Conservation (phyloP, 331 rosid genomes). For the Pyracantha coccinea region DNA sequence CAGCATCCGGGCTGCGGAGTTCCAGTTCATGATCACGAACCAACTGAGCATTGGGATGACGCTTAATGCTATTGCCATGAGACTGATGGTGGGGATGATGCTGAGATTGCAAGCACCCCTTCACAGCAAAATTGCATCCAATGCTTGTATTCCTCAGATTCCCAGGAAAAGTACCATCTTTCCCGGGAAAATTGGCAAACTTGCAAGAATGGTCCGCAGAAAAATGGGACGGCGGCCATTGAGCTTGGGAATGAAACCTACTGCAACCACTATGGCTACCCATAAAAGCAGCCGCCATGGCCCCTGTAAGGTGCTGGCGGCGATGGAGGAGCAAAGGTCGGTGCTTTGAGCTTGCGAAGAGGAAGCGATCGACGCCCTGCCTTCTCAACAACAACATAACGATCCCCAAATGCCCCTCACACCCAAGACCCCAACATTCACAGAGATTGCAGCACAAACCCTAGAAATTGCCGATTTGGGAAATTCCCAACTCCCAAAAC, state of each 20-base stretch:
- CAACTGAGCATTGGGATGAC: constrained; percentile 15
- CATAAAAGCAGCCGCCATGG: constrained; percentile 17
- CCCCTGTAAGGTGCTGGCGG: not conserved
- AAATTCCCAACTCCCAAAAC: not conserved
- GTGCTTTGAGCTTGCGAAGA: not conserved
- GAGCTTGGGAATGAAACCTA: not conserved
- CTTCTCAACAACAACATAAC: constrained; percentile 46
- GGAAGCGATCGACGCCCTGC: constrained; percentile 22
- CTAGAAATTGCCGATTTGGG: not conserved
- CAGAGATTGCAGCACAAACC: not conserved
- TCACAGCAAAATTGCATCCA: not conserved
- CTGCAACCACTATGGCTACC: not conserved
- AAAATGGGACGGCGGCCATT: not conserved
- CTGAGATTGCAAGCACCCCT: not conserved
- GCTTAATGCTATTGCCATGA: not conserved
- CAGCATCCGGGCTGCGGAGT: constrained; percentile 4
- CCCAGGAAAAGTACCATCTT: not conserved
- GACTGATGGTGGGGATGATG: not conserved
- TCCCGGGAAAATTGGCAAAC: not conserved
- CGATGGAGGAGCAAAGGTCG: constrained; percentile 10
- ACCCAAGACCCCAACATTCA: constrained; percentile 7
- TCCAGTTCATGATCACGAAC: constrained; percentile 17
- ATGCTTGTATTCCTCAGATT: not conserved
- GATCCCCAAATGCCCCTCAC: constrained; percentile 17
- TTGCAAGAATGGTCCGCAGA: not conserved